These are phyloP conservation scores for Hemerocallis citrina DNA, from an alignment of 106 monocot genomes.

Conservation along the genomic window DNA sequence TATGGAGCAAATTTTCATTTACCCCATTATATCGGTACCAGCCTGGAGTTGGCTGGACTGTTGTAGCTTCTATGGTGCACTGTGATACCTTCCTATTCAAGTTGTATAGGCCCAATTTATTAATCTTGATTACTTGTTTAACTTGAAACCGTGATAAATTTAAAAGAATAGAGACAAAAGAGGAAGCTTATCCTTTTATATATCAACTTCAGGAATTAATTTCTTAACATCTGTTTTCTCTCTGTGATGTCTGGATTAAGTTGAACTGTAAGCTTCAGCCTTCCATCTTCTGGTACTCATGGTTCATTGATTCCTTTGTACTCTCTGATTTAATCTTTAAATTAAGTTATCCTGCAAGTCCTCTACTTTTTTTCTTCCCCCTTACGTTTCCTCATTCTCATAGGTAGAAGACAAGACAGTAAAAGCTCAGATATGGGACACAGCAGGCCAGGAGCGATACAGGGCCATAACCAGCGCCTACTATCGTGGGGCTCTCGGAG, in stretches of 20 bases:
- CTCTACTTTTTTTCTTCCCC: background rate
- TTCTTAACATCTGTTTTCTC: too few species aligned
- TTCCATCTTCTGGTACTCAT: background rate
- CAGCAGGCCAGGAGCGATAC: slow-evolving; percentile 29
- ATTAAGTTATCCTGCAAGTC: background rate
- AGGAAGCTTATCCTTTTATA: too few species aligned
- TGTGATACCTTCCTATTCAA: background rate
- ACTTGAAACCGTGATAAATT: background rate
- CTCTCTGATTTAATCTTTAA: background rate
- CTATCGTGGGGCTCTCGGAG: slow-evolving; percentile 27
- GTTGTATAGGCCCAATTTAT: background rate
- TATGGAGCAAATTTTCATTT: background rate
- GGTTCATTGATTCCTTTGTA: background rate
- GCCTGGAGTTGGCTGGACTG: background rate
- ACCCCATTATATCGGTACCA: background rate
- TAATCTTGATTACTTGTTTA: background rate
- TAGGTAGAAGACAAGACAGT: slow-evolving; percentile 19
- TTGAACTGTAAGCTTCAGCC: too few species aligned
- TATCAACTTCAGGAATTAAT: too few species aligned
- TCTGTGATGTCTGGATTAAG: too few species aligned
- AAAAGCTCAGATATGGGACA: slow-evolving; percentile 35
- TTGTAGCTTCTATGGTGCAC: background rate
- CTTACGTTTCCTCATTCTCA: background rate
- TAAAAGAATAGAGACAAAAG: too few species aligned
- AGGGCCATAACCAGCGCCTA: slow-evolving; percentile 28